Base-by-base conservation (phyloP, 495 filamentous ascomycete genomes). In the Trichoderma gamsii region DNA sequence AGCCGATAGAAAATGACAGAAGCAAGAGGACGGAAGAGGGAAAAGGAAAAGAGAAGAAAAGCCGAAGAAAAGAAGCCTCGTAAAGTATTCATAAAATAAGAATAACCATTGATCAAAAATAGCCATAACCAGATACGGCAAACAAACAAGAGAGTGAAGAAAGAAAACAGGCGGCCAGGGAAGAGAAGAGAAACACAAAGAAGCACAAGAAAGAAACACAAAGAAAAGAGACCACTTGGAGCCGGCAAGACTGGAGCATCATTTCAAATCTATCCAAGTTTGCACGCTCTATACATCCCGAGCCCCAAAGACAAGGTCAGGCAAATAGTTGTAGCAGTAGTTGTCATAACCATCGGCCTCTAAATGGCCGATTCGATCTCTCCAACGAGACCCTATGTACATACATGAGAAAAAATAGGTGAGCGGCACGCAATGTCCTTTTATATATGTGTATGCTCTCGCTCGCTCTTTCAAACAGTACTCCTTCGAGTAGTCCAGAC, bases 291-390 rank as follows among this genome's bases (percentile, higher is more conserved):
- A 61, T 0, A 32, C 35, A 61, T 32, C 56, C 56, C 2, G 56
- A 61, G 56, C 35, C 56, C 56, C 56, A 29, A 15, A 61, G 13
- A 29, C 23, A 61, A 61, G 16, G 27, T 52, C n/a, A 52, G 21
- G 49, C 9, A 52, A 21, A 21, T 52, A 52, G 49, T 18, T 52
- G 49, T 52, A 52, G 49, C 21, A 61, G 56, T 61, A 61, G 25
- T 32, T 29, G 56, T 61, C 56, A 15, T 61, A 61, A 61, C 56
- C 29, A 61, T 61, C 56, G 56, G 56, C 56, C 56, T 61, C 56
- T 32, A 27, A 49, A 29, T 61, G 25, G 25, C 56, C 56, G 56
- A 61, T 25, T 61, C 27, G 56, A 61, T 61, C 56, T 11, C 56
- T 61, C 56, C 56, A 15, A 8, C 23, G 56, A 61, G 56, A 61